Evolutionary conservation across 2,329 filamentous ascomycete genomes (phyloP).

Genomic region (Geosmithia morbida): DNA sequence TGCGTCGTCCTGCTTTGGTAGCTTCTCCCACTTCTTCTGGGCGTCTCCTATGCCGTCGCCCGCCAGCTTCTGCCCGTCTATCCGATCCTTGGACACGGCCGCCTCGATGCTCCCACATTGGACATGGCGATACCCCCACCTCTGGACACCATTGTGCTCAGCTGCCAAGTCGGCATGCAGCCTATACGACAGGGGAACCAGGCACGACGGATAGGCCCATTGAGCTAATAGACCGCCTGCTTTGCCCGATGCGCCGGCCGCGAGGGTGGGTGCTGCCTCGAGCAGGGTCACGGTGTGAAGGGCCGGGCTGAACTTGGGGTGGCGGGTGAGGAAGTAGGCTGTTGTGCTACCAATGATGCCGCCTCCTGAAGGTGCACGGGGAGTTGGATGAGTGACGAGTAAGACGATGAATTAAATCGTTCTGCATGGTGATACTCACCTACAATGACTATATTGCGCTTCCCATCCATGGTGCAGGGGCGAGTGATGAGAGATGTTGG

Average conservation of each 20-base stretch:
- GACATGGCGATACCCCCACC: conserved; percentile 78
- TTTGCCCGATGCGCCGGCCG: conserved; percentile 87
- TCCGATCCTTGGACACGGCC: conserved; percentile 14
- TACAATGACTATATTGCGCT: conserved; percentile 34
- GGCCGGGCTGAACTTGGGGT: conserved; percentile 62
- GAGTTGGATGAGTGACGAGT: not conserved
- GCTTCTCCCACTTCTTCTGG: conserved; percentile 40
- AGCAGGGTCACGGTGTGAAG: conserved; percentile 72
- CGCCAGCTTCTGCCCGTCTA: conserved; percentile 12
- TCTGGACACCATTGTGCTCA: conserved; percentile 61
- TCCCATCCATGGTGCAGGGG: conserved; percentile 9
- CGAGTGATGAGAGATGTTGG: not conserved
- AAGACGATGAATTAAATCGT: not conserved
- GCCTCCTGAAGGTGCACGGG: conserved; percentile 41
- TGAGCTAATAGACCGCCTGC: conserved; percentile 79
- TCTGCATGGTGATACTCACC: conserved; percentile 23
- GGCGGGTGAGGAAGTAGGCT: conserved; percentile 81
- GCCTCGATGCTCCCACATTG: conserved; percentile 50
- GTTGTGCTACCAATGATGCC: conserved; percentile 88
- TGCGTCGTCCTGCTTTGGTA: conserved; percentile 42
- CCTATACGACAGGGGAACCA: conserved; percentile 75
- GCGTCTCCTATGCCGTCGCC: conserved; percentile 13
- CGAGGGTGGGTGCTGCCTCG: conserved; percentile 69
- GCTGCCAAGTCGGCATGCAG: conserved; percentile 75
- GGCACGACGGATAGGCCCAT: conserved; percentile 77